Percentiles rank a stretch among this genome's conserved stretches.
Conservation (phyloP, 2,329 filamentous ascomycete species). For the Neurospora crassa region DNA sequence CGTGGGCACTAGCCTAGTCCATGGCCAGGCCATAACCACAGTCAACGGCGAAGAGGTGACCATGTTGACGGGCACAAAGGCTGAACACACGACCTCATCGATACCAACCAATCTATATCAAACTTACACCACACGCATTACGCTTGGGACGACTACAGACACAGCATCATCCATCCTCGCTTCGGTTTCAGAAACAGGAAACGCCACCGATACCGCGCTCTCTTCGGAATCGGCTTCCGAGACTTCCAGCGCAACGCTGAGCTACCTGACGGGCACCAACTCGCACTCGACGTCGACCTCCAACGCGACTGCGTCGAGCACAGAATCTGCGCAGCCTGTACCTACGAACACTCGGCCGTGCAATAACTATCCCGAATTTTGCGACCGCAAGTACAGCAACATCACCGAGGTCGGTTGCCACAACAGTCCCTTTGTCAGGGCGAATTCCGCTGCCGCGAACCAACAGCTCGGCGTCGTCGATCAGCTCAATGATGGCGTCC, state of each 20-base stretch:
- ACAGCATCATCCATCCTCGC: conserved; percentile 12
- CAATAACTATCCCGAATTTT: conserved; percentile 72
- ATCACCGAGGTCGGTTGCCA: conserved; percentile 70
- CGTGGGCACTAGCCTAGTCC: conserved; percentile 6
- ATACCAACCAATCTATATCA: conserved; percentile 37
- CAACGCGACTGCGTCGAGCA: conserved; percentile 33
- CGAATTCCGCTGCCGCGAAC: conserved; percentile 66
- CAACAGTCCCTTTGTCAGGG: conserved; percentile 68
- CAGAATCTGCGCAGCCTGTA: conserved; percentile 28
- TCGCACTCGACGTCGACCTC: conserved; percentile 34
- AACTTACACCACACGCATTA: conserved; percentile 33
- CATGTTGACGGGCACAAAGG: conserved; percentile 26
- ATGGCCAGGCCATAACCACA: conserved; percentile 2
- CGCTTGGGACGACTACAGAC: conserved; percentile 25
- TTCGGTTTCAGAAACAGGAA: conserved; percentile 20
- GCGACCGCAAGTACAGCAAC: conserved; percentile 67
- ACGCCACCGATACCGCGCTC: conserved; percentile 24
- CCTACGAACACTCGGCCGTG: conserved; percentile 68
- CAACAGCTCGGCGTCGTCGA: conserved; percentile 57
- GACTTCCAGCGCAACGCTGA: conserved; percentile 23
- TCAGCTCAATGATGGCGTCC: conserved; percentile 70
- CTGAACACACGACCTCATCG: conserved; percentile 20
- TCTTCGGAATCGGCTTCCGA: conserved; percentile 1
- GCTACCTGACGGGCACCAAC: conserved; percentile 37
- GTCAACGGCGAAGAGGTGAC: conserved; percentile 25